phyloP scores from a whole-genome alignment of 2,329 filamentous ascomycete genomes.

The Beauveria bassiana region DNA sequence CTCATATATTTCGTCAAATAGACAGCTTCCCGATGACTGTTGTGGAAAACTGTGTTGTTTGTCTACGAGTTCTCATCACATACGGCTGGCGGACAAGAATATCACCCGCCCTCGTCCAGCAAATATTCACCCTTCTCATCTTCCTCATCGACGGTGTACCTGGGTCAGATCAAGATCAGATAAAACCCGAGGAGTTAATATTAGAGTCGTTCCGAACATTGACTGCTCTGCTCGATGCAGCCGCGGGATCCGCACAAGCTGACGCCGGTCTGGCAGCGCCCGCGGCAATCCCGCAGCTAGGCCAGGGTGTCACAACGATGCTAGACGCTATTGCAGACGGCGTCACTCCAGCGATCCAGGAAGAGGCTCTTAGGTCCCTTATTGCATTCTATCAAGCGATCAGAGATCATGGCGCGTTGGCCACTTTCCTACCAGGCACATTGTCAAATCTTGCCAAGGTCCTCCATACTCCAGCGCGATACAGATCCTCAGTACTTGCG shows the following conservation, averaged over 20 bases:
- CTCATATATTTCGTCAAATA: conserved; percentile 73
- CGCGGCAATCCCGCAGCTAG: conserved; percentile 66
- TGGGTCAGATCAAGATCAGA: conserved; percentile 35
- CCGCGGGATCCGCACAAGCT: conserved; percentile 42
- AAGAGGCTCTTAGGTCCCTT: conserved; percentile 60
- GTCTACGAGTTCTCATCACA: conserved; percentile 63
- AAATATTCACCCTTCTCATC: conserved; percentile 77
- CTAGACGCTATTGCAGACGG: conserved; percentile 65
- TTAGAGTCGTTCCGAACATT: conserved; percentile 65
- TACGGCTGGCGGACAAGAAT: conserved; percentile 73
- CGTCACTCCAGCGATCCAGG: conserved; percentile 58
- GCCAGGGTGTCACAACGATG: conserved; percentile 73
- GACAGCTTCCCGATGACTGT: conserved; percentile 62
- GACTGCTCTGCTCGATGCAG: conserved; percentile 53
- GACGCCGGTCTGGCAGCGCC: conserved; percentile 44
- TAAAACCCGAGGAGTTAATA: conserved; percentile 64
- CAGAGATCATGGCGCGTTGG: conserved; percentile 65
- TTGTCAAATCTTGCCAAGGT: conserved; percentile 74
- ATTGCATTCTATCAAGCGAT: conserved; percentile 55
- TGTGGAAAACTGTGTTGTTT: conserved; percentile 69
- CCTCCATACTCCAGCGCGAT: conserved; percentile 57
- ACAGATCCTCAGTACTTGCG: conserved; percentile 53
- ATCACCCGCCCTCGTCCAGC: conserved; percentile 64
- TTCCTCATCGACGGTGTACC: conserved; percentile 71
- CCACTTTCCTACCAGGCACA: conserved; percentile 80